Base-by-base conservation (phyloP, 495 filamentous ascomycete species). In the Cenococcum geophilum region DNA sequence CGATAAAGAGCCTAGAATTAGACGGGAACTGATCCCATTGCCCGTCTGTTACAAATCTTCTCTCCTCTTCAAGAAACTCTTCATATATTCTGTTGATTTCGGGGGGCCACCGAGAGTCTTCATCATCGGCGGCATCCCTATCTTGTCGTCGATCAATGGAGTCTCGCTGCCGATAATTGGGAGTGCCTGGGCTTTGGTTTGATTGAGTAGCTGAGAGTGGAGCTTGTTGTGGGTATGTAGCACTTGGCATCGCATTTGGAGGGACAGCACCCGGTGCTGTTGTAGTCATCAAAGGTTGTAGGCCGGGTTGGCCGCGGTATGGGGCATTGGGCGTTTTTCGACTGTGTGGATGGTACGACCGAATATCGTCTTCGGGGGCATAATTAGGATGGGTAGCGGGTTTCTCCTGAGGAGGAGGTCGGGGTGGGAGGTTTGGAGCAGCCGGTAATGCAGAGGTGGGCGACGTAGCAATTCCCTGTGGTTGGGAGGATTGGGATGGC, bases 1-100 rank as follows among this genome's bases (percentile, higher is more conserved):
- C 93, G 69, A 97, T 89, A 73, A 97, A 97, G 5, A 98, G 75
- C 63, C 93, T 79, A 1, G 91, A 95, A 0, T 86, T 87, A 18
- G 85, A 76, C 0, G 92, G 92, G 68, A 97, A 97, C 58, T 86
- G 84, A 71, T 97, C 91, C 93, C 92, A 97, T 61, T 90, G 85
- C 55, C 91, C 93, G 65, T 96, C 91, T 9, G 81, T 84, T 34
- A 95, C 89, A 71, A 92, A 91, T 35, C 80, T 77, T 59, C 88
- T 79, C 73, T 95, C 91, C 61, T 90, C 81, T 49, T 82, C 80
- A 11, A 93, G 76, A 71, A 97, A 98, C 36, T 85, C 80, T 53
- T 96, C 89, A 73, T 90, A 97, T 50, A 79, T 80, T 70, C 85
- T 85, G 68, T 92, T 83, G 20, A 83, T 76, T 16, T 87, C 82